Conservation (phyloP, 306 rosid species). For the Cucurbita moschata region DNA sequence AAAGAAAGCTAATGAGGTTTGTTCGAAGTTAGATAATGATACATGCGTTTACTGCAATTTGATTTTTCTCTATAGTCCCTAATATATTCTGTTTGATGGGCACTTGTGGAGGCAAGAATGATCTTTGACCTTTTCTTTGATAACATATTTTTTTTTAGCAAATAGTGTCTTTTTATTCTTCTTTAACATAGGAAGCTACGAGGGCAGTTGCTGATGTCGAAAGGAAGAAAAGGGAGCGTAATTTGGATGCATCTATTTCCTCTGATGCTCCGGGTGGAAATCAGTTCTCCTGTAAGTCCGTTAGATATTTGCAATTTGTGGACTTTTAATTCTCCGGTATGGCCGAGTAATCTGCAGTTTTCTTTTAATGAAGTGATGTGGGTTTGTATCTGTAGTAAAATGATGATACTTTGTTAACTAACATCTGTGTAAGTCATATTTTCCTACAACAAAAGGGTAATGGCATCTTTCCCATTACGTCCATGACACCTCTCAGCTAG, state of each 20-base stretch:
- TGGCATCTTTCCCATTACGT: not conserved
- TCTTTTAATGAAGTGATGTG: not conserved
- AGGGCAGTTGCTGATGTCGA: constrained; percentile 90
- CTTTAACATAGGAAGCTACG: constrained; percentile 64
- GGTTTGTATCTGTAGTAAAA: not conserved
- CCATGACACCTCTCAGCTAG: not conserved
- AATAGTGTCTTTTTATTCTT: not conserved
- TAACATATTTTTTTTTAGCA: not conserved
- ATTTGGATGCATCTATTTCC: constrained; percentile 26
- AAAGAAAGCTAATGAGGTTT: constrained; percentile 86
- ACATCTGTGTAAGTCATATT: not conserved
- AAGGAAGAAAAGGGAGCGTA: constrained; percentile 72
- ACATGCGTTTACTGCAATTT: not conserved
- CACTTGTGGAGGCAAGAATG: constrained; percentile 1
- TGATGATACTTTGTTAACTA: not conserved
- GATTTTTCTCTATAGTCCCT: not conserved
- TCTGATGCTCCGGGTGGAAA: constrained; percentile 44
- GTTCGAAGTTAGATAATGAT: constrained; percentile 16
- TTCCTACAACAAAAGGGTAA: not conserved
- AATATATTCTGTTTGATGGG: not conserved
- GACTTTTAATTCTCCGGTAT: not conserved
- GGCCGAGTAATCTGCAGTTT: not conserved
- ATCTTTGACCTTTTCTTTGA: not conserved
- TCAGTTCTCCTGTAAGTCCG: constrained; percentile 38
- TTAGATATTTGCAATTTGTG: constrained; percentile 7